Evolutionary conservation across 768 basidiomycete species (phyloP).

Genomic region (Lactarius psammicola): DNA sequence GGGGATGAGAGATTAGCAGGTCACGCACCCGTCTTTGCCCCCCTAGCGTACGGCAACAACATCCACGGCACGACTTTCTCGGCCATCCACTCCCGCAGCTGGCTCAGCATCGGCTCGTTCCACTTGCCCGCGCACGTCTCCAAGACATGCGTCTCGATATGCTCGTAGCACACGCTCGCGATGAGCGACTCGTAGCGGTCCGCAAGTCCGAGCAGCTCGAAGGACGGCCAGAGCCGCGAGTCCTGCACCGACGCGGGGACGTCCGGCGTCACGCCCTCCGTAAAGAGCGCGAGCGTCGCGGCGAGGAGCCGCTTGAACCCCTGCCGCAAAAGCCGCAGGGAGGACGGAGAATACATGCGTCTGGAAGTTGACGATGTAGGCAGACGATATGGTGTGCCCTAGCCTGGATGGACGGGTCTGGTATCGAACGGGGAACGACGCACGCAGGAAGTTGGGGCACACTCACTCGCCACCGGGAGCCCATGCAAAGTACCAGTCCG

Average conservation of each 20-base stretch:
- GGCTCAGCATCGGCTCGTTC: constrained; percentile 60
- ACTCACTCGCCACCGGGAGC: constrained; percentile 62
- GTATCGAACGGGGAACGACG: constrained; percentile 4
- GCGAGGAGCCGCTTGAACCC: constrained; percentile 69
- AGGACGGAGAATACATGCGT: constrained; percentile 71
- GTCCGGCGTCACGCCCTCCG: constrained; percentile 16
- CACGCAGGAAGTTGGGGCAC: constrained; percentile 1
- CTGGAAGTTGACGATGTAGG: constrained; percentile 70
- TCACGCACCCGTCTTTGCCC: constrained; percentile 53
- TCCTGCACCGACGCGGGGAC: constrained; percentile 36
- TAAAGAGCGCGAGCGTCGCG: constrained; percentile 44
- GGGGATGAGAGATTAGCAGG: too few relatives aligned
- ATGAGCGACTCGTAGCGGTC: constrained; percentile 84
- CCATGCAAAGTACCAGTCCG: constrained; percentile 79
- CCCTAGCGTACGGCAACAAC: constrained; percentile 71
- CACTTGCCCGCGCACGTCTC: constrained; percentile 67
- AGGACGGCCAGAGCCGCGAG: constrained; percentile 51
- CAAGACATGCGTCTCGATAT: constrained; percentile 73
- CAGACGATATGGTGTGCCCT: constrained; percentile 54
- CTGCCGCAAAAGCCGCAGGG: constrained; percentile 60
- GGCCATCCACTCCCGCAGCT: constrained; percentile 73
- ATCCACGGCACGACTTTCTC: constrained; percentile 84
- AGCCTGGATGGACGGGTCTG: constrained; percentile 43
- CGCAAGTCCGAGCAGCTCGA: constrained; percentile 70
- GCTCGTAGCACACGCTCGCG: constrained; percentile 79